phyloP scores from a whole-genome alignment of 2,329 filamentous ascomycete genomes.

The Ophiostoma sp. region DNA sequence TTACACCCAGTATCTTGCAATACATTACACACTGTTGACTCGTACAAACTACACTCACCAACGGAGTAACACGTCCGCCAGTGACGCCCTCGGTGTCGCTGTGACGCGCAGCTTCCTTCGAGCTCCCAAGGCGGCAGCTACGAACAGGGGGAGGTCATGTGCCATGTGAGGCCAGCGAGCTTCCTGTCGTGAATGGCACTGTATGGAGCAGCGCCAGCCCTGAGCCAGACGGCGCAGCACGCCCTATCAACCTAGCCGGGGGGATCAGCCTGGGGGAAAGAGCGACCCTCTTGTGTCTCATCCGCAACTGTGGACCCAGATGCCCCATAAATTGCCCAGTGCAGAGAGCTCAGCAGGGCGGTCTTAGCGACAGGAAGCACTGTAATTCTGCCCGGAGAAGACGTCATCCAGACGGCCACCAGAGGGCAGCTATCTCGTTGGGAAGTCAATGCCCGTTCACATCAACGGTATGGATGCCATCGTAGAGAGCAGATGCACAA shows the following conservation, averaged over 20 bases:
- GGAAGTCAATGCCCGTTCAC: not conserved
- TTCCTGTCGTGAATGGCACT: not conserved
- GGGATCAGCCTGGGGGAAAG: not conserved
- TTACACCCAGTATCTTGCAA: not conserved
- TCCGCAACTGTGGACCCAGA: not conserved
- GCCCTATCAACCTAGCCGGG: slow-evolving; percentile 7
- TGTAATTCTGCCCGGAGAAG: slow-evolving; percentile 2
- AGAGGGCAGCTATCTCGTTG: not conserved
- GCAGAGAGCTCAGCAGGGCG: slow-evolving; percentile 15
- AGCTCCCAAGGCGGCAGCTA: slow-evolving; percentile 8
- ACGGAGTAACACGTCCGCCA: not conserved
- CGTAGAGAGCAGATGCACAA: not conserved
- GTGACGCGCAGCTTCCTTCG: not conserved
- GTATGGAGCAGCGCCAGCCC: slow-evolving; percentile 2
- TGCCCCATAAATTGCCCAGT: slow-evolving; percentile 21
- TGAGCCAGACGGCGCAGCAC: not conserved
- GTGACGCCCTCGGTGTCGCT: not conserved
- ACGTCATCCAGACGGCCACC: not conserved
- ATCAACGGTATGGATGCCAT: not conserved
- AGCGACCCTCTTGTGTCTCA: not conserved
- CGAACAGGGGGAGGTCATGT: slow-evolving; percentile 17
- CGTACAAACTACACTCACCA: not conserved
- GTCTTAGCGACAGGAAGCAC: not conserved
- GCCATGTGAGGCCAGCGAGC: slow-evolving; percentile 18
- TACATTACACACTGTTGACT: not conserved